phyloP scores from a whole-genome alignment of 2,329 filamentous ascomycete species.

The Fusarium buharicum region DNA sequence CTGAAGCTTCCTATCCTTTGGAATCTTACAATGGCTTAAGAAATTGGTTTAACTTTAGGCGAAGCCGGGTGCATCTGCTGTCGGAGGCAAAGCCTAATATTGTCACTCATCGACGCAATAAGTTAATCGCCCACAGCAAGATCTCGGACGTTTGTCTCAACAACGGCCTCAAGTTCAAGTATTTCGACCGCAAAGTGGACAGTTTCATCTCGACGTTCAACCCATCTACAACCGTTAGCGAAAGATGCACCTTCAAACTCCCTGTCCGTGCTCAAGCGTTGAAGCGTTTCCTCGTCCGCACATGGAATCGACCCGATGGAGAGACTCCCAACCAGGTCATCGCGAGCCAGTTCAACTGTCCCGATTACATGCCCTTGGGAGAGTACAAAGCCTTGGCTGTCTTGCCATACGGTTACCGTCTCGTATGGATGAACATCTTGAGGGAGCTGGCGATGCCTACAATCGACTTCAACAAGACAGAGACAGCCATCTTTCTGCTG shows the following conservation, averaged over 20 bases:
- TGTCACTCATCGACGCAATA: constrained; percentile 18
- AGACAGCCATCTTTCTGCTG: constrained; percentile 34
- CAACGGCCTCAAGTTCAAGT: constrained; percentile 39
- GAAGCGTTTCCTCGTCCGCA: constrained; percentile 28
- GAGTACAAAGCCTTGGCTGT: constrained; percentile 60
- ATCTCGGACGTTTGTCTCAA: constrained; percentile 37
- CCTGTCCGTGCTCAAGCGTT: constrained; percentile 17
- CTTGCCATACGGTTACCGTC: constrained; percentile 26
- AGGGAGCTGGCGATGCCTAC: constrained; percentile 36
- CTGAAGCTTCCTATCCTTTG: constrained; percentile 5
- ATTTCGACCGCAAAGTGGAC: constrained; percentile 14
- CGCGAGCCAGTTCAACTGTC: constrained; percentile 60
- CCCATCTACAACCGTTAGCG: neutral
- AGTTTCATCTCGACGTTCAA: constrained; percentile 4
- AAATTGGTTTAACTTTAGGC: neutral
- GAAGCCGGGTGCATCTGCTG: constrained; percentile 26
- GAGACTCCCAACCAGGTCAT: constrained; percentile 62
- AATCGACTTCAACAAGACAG: constrained; percentile 41
- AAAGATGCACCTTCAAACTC: constrained; percentile 30
- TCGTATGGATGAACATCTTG: constrained; percentile 40
- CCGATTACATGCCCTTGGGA: constrained; percentile 58
- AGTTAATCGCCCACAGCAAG: neutral
- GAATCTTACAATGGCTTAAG: constrained; percentile 13
- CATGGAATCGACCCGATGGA: constrained; percentile 5
- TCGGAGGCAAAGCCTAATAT: constrained; percentile 37